These are phyloP conservation scores for Pseudogymnoascus sp. DNA, from an alignment of 2,329 filamentous ascomycete genomes.

Conservation along the genomic window DNA sequence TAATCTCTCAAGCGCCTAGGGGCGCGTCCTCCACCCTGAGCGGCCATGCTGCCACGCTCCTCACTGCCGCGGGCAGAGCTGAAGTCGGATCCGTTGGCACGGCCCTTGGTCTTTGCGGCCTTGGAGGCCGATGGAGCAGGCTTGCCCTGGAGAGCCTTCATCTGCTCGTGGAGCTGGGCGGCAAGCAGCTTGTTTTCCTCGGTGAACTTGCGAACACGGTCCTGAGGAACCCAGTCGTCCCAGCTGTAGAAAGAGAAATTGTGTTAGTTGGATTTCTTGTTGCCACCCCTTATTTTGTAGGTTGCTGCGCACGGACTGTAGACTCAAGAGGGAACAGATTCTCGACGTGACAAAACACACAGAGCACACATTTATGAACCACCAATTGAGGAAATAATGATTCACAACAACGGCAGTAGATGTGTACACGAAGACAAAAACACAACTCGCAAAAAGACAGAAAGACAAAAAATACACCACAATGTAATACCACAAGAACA, in stretches of 20 bases:
- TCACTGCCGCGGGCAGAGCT: conserved; percentile 66
- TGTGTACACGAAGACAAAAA: background rate
- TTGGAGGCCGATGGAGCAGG: conserved; percentile 29
- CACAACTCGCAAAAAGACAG: background rate
- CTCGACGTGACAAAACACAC: background rate
- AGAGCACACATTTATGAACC: background rate
- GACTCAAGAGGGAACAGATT: background rate
- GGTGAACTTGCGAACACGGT: conserved; percentile 87
- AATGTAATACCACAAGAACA: background rate
- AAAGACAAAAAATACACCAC: background rate
- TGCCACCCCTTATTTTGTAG: background rate
- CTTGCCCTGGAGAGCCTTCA: conserved; percentile 37
- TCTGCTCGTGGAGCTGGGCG: conserved; percentile 59
- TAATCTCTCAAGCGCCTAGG: conserved; percentile 70
- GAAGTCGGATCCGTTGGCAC: conserved; percentile 45
- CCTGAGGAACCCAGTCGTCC: conserved; percentile 96
- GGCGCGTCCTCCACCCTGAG: conserved; percentile 54
- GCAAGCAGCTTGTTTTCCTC: conserved; percentile 93
- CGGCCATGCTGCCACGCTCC: conserved; percentile 57
- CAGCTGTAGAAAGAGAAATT: conserved; percentile 44
- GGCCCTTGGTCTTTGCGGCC: conserved; percentile 43
- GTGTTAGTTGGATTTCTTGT: background rate
- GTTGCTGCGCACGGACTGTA: background rate
- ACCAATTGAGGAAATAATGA: background rate
- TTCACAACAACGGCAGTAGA: background rate